Conservation (phyloP, 306 rosid genomes). For the Potentilla sterilis region DNA sequence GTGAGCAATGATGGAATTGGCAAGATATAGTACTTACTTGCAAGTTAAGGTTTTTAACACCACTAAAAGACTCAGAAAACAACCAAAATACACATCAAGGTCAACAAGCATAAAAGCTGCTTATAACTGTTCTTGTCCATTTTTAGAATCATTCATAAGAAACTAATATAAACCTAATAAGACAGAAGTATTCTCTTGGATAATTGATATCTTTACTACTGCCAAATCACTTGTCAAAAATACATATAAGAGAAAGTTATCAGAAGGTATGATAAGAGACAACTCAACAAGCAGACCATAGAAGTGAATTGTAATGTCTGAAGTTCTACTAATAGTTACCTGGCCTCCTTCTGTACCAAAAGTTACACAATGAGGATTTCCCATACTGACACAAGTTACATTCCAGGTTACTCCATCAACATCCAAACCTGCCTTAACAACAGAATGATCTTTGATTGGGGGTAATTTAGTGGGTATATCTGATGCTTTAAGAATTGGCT, state of each 20-base stretch:
- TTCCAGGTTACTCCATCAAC: conserved; percentile 84
- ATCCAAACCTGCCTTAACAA: conserved; percentile 58
- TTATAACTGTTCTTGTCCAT: not conserved
- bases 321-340: conserved; percentile 41
- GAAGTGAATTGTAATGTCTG: not conserved
- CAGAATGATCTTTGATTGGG: conserved; percentile 54
- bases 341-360: conserved; percentile 57
- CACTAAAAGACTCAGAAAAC: not conserved
- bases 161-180: not conserved
- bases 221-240: not conserved
- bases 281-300: not conserved
- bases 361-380: conserved; percentile 90
- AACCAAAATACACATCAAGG: not conserved
- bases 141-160: not conserved
- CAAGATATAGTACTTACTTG: not conserved
- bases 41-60: not conserved
- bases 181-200: not conserved
- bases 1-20: not conserved
- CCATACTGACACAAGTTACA: conserved; percentile 96
- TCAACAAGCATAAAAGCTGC: not conserved
- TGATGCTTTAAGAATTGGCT: conserved; percentile 79
- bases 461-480: conserved; percentile 73
- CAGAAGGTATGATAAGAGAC: not conserved
- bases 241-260: not conserved
- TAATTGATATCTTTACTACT: not conserved